Evolutionary conservation across 345 rosid genomes (phyloP).

Genomic region (Hibiscus trionum): DNA sequence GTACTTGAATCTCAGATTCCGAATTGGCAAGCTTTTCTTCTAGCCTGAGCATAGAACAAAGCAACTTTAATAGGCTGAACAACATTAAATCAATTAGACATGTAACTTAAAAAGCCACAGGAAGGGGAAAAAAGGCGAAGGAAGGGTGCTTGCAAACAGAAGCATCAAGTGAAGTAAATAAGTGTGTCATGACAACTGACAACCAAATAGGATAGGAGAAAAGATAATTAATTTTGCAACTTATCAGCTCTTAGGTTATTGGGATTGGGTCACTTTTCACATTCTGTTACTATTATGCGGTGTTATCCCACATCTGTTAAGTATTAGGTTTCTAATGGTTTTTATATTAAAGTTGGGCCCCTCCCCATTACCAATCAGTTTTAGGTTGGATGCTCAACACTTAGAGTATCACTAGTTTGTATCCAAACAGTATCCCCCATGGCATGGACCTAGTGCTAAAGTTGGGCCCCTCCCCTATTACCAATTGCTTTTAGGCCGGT

Average conservation of each 20-base stretch:
- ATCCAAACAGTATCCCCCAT: background rate
- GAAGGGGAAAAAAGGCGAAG: background rate
- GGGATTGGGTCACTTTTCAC: background rate
- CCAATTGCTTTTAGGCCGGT: no score
- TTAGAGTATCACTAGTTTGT: background rate
- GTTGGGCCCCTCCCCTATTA: no score
- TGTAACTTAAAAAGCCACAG: background rate
- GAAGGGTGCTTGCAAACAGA: background rate
- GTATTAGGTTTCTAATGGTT: no score
- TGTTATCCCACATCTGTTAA: no score
- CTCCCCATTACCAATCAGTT: no score
- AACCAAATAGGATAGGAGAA: background rate
- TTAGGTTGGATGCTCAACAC: no score
- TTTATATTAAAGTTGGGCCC: no score
- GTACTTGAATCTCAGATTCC: constrained; percentile 97
- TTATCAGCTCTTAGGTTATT: background rate
- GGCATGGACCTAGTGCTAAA: constrained; percentile 45
- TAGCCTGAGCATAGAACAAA: constrained; percentile 41
- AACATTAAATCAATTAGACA: background rate
- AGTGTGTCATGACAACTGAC: background rate
- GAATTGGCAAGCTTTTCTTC: constrained; percentile 95
- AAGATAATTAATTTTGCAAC: background rate
- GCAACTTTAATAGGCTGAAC: constrained; percentile 9
- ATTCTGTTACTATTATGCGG: no score
- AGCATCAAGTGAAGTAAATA: background rate